Conservation (phyloP, 257 asterid species). For the Solanum raphanifolium region DNA sequence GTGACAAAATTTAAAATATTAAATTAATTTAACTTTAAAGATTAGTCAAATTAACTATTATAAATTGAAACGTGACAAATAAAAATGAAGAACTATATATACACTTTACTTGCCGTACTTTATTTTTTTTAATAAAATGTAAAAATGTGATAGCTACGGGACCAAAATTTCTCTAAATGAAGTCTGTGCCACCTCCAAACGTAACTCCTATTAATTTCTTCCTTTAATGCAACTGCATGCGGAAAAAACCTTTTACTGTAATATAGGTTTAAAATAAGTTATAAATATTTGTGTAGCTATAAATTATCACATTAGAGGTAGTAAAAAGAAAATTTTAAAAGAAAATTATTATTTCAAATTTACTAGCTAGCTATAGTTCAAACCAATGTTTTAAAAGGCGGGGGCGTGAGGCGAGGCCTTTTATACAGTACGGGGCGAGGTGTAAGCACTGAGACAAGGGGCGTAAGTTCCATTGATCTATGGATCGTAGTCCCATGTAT, state of each 20-base stretch:
- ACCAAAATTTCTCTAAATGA: background rate
- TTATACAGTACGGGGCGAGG: too few relatives aligned
- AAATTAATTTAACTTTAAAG: too few relatives aligned
- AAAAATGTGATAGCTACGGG: background rate
- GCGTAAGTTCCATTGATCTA: too few relatives aligned
- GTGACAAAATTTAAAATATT: too few relatives aligned
- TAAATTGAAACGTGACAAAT: too few relatives aligned
- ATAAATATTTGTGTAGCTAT: background rate
- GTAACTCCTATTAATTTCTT: background rate
- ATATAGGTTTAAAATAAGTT: background rate
- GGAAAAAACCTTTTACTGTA: background rate
- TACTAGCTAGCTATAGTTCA: background rate
- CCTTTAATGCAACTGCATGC: background rate
- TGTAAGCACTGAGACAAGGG: too few relatives aligned
- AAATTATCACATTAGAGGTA: too few relatives aligned
- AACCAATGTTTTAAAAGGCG: background rate
- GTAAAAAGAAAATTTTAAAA: background rate
- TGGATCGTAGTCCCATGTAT: too few relatives aligned
- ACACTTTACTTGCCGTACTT: background rate
- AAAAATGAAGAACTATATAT: background rate
- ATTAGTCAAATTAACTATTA: too few relatives aligned
- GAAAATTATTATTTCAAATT: background rate
- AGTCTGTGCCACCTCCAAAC: background rate
- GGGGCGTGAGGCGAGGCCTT: too few relatives aligned
- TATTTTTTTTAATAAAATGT: background rate